These are phyloP conservation scores for Neobulgaria alba DNA, from an alignment of 2,329 filamentous ascomycete species.

Conservation along the genomic window DNA sequence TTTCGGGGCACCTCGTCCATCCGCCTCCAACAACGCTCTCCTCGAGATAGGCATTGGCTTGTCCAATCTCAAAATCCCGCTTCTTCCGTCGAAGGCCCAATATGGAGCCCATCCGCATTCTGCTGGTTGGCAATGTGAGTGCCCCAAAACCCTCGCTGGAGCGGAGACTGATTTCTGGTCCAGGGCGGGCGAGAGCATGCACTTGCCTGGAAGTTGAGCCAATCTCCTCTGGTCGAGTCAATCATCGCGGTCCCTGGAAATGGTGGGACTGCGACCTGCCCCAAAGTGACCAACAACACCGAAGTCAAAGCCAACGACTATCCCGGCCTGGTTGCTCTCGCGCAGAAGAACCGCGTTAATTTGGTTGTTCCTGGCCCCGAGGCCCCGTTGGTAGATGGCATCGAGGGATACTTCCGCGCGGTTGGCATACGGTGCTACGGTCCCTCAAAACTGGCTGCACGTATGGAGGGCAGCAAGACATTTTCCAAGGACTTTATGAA, in stretches of 20 bases:
- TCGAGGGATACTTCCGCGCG: conserved; percentile 69
- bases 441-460: conserved; percentile 73
- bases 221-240: conserved; percentile 69
- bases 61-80: not conserved
- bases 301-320: conserved; percentile 69
- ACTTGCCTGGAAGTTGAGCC: conserved; percentile 85
- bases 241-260: conserved; percentile 72
- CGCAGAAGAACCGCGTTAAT: conserved; percentile 64
- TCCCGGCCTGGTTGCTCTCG: conserved; percentile 62
- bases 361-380: conserved; percentile 88
- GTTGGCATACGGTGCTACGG: conserved; percentile 56
- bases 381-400: conserved; percentile 84
- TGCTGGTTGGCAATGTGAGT: conserved; percentile 4
- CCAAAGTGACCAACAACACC: conserved; percentile 64
- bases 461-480: conserved; percentile 93
- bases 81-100: not conserved
- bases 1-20: too few relatives aligned
- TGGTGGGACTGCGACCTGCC: conserved; percentile 66
- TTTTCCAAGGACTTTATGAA: conserved; percentile 99
- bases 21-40: not conserved
- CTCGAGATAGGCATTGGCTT: not conserved
- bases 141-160: not conserved
- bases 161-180: not conserved
- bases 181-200: conserved; percentile 87
- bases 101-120: conserved; percentile 2